phyloP scores from a whole-genome alignment of 2,329 filamentous ascomycete genomes.

The Didymella pomorum region DNA sequence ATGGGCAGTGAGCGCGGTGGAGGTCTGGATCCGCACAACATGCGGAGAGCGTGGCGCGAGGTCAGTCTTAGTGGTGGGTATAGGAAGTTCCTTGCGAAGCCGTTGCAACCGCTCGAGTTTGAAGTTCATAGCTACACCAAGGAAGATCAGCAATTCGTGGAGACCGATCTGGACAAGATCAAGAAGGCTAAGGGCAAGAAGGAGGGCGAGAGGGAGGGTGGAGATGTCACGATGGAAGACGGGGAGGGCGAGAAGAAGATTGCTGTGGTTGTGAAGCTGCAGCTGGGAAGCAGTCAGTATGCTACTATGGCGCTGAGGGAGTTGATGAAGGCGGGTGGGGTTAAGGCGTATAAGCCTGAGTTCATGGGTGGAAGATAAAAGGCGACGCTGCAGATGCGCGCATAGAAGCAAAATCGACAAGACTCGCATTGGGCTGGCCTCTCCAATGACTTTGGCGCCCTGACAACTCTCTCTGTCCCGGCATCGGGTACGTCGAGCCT shows the following conservation, averaged over 20 bases:
- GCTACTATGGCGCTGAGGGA: slow-evolving; percentile 84
- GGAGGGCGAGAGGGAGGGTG: slow-evolving; percentile 60
- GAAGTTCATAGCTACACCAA: slow-evolving; percentile 74
- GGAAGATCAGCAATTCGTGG: slow-evolving; percentile 82
- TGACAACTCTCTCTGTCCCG: too few species aligned
- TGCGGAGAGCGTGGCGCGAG: slow-evolving; percentile 86
- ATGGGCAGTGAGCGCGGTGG: slow-evolving; percentile 85
- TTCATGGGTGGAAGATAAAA: slow-evolving; percentile 59
- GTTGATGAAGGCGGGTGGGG: slow-evolving; percentile 73
- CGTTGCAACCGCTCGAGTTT: slow-evolving; percentile 69
- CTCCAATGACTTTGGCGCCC: too few species aligned
- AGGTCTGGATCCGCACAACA: slow-evolving; percentile 79
- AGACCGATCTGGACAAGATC: slow-evolving; percentile 82
- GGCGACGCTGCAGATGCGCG: too few species aligned
- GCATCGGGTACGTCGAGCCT: too few species aligned
- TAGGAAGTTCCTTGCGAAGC: slow-evolving; percentile 79
- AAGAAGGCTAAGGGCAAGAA: slow-evolving; percentile 51
- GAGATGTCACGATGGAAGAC: slow-evolving; percentile 33
- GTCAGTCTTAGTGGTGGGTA: slow-evolving; percentile 90
- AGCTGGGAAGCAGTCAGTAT: slow-evolving; percentile 81
- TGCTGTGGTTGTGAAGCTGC: slow-evolving; percentile 75
- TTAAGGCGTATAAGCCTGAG: slow-evolving; percentile 69
- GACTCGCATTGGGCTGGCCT: too few species aligned
- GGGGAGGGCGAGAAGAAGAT: slow-evolving; percentile 59
- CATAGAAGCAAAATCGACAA: too few species aligned